phyloP scores from a whole-genome alignment of 1,284 basidiomycete species.

The Rhodotorula sp. region DNA sequence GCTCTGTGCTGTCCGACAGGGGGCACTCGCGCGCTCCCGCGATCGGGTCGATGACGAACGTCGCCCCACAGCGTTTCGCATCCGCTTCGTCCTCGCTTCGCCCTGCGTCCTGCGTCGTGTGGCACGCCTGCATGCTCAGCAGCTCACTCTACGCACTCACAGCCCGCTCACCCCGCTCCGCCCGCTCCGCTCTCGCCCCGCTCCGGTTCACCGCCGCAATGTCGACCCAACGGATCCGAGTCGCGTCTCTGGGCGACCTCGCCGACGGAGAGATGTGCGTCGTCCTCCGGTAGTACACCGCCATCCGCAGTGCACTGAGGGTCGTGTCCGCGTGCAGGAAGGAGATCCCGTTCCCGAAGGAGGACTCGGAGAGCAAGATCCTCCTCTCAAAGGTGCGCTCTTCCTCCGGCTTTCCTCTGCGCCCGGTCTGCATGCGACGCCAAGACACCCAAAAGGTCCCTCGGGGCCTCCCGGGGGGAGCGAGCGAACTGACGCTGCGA shows the following conservation, averaged over 20 bases:
- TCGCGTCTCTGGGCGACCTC: constrained; percentile 17
- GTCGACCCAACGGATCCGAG: constrained; percentile 4
- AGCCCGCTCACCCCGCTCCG: not conserved
- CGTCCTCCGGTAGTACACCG: not conserved
- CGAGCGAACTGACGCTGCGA: not conserved
- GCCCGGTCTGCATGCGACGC: too few relatives aligned
- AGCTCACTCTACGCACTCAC: not conserved
- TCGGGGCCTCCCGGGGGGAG: too few relatives aligned
- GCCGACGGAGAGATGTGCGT: constrained; percentile 25
- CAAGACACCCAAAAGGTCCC: too few relatives aligned
- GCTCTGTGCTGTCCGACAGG: too few relatives aligned
- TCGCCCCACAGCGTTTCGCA: too few relatives aligned
- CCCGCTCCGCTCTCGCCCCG: not conserved
- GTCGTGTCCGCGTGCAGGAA: constrained; percentile 56
- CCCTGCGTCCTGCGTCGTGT: too few relatives aligned
- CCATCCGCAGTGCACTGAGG: not conserved
- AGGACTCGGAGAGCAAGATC: constrained; percentile 62
- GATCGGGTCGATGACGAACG: too few relatives aligned
- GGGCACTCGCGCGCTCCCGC: too few relatives aligned
- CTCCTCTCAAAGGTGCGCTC: constrained; percentile 71
- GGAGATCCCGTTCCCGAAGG: constrained; percentile 71
- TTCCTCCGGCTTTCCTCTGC: not conserved
- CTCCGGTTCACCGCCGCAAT: not conserved
- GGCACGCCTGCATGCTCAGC: not conserved
- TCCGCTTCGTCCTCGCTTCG: too few relatives aligned